Percentiles rank a stretch among this genome's conserved stretches.
These are phyloP conservation scores for Pseudoturritis turrita DNA, from an alignment of 345 rosid genomes.

Conservation along the genomic window DNA sequence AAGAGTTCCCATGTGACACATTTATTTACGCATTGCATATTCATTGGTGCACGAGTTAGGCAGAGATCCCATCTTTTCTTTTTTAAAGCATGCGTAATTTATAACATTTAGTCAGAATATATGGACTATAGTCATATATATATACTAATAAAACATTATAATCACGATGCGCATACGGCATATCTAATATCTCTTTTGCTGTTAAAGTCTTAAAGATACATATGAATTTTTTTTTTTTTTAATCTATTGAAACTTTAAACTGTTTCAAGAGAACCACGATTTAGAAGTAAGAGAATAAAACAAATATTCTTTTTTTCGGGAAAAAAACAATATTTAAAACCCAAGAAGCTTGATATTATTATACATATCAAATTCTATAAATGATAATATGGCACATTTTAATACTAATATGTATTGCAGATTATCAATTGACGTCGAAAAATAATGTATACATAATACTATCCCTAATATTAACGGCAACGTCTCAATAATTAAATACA, in stretches of 20 bases:
- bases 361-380: too few relatives aligned
- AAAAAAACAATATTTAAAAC: too few relatives aligned
- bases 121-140: background rate
- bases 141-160: background rate
- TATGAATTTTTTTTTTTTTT: background rate
- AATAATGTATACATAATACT: background rate
- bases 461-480: too few relatives aligned
- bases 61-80: slow-evolving; percentile 16
- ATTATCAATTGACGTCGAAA: too few relatives aligned
- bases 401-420: too few relatives aligned
- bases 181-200: background rate
- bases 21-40: background rate
- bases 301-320: too few relatives aligned
- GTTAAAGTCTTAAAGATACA: background rate
- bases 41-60: slow-evolving; percentile 17
- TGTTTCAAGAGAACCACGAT: background rate
- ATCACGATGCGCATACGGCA: background rate
- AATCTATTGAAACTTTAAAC: background rate
- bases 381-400: too few relatives aligned
- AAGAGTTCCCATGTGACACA: slow-evolving; percentile 19
- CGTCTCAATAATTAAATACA: too few relatives aligned
- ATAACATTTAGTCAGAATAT: background rate
- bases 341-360: too few relatives aligned
- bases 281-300: too few relatives aligned
- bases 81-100: background rate